These are phyloP conservation scores for Leucogyrophana mollusca DNA, from an alignment of 768 basidiomycete genomes.

Conservation along the genomic window DNA sequence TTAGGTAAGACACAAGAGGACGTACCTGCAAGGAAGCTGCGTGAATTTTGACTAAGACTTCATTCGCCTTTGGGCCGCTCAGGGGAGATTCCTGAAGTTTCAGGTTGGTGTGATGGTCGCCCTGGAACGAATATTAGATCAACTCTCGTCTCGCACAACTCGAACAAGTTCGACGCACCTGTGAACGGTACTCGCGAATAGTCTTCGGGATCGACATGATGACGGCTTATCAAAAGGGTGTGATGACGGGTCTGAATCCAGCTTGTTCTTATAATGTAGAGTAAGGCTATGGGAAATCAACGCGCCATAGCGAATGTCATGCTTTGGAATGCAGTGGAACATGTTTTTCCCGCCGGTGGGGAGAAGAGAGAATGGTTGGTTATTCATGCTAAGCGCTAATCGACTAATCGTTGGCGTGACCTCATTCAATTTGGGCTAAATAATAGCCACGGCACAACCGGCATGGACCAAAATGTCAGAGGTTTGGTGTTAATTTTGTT, in stretches of 20 bases:
- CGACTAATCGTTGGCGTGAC: too few species aligned
- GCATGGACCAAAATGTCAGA: too few species aligned
- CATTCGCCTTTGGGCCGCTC: slow-evolving; percentile 36
- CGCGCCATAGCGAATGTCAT: too few species aligned
- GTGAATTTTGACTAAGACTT: slow-evolving; percentile 56
- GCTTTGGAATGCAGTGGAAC: too few species aligned
- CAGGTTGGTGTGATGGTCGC: slow-evolving; percentile 26
- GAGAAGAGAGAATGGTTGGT: too few species aligned
- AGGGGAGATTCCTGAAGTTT: slow-evolving; percentile 22
- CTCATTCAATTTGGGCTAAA: too few species aligned
- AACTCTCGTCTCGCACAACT: neutral
- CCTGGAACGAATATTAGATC: slow-evolving; percentile 11
- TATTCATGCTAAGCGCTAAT: too few species aligned
- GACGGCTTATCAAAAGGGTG: neutral
- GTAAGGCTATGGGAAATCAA: too few species aligned
- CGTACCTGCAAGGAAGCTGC: slow-evolving; percentile 56
- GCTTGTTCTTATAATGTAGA: too few species aligned
- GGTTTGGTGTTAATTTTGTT: too few species aligned
- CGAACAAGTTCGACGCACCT: slow-evolving; percentile 1
- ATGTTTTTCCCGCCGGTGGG: too few species aligned
- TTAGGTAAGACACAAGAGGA: neutral
- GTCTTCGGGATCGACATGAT: slow-evolving; percentile 12
- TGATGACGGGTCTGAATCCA: neutral
- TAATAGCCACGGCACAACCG: too few species aligned
- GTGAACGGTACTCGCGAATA: slow-evolving; percentile 15